Percentiles rank a stretch among this genome's conserved stretches.
These are phyloP conservation scores for Camellia sinensis DNA, from an alignment of 148 eudicot genomes.

Conservation along the genomic window DNA sequence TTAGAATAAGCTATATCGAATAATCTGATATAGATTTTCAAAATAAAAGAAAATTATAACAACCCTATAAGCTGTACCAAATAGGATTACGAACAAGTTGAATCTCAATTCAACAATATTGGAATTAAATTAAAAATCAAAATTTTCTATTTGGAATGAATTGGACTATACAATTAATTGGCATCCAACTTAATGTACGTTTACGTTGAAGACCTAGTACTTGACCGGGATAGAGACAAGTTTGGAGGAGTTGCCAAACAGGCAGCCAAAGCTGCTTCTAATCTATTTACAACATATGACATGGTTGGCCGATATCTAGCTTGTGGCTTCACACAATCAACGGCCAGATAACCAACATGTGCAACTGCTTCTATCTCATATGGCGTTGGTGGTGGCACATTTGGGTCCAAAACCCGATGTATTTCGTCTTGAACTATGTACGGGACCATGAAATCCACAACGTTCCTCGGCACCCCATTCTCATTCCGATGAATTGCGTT, in stretches of 20 bases:
- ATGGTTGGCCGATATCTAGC: conserved; percentile 68
- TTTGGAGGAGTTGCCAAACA: conserved; percentile 37
- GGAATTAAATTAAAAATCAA: too few species aligned
- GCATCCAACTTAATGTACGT: neutral
- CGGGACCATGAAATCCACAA: conserved; percentile 65
- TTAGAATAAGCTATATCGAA: too few species aligned
- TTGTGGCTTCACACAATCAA: conserved; percentile 54
- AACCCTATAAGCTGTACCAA: too few species aligned
- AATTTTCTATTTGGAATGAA: too few species aligned
- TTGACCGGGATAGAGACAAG: conserved; percentile 29
- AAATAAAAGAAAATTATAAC: too few species aligned
- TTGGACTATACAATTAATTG: neutral
- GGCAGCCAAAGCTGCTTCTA: conserved; percentile 60
- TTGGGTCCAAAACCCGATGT: conserved; percentile 57
- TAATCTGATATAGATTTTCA: too few species aligned
- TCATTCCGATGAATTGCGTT: conserved; percentile 70
- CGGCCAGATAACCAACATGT: conserved; percentile 64
- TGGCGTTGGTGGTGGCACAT: conserved; percentile 71
- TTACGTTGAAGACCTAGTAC: neutral
- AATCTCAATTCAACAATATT: too few species aligned
- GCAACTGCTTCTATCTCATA: conserved; percentile 74
- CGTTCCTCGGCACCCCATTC: conserved; percentile 64
- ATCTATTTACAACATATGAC: conserved; percentile 53
- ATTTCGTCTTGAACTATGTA: conserved; percentile 58
- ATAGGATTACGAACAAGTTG: too few species aligned